Percentiles rank a stretch among this genome's conserved stretches.
These are phyloP conservation scores for Periconia sp. DNA, from an alignment of 2,329 filamentous ascomycete genomes.

Conservation along the genomic window DNA sequence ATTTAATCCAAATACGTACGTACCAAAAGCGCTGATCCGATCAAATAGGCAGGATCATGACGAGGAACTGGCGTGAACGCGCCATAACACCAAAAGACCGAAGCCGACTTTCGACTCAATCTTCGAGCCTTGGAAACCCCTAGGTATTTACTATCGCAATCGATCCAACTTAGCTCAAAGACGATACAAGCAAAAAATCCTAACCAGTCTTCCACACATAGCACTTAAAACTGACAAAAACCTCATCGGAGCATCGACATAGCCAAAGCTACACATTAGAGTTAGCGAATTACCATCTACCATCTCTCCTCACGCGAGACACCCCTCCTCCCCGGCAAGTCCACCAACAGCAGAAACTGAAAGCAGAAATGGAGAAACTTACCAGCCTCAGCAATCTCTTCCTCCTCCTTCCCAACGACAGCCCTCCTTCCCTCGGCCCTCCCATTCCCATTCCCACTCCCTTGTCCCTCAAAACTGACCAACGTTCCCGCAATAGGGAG, in stretches of 20 bases:
- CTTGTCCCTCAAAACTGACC: not conserved
- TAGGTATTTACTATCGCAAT: too few relatives aligned
- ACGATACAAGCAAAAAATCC: not conserved
- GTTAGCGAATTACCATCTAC: too few relatives aligned
- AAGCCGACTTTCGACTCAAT: too few relatives aligned
- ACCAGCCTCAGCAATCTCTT: not conserved
- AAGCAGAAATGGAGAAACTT: not conserved
- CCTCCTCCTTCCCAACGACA: not conserved
- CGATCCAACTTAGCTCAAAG: too few relatives aligned
- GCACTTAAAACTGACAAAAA: not conserved
- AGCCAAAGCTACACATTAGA: not conserved
- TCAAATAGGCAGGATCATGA: too few relatives aligned
- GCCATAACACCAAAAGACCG: too few relatives aligned
- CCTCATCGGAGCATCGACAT: slow-evolving; percentile 6
- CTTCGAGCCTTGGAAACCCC: too few relatives aligned
- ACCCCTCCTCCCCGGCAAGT: too few relatives aligned
- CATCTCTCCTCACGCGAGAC: not conserved
- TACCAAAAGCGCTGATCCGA: too few relatives aligned
- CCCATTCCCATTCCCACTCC: not conserved
- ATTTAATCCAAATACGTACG: too few relatives aligned
- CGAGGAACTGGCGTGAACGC: too few relatives aligned
- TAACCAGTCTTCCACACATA: not conserved
- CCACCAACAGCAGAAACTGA: too few relatives aligned
- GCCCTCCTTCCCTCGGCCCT: not conserved
- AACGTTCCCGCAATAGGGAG: slow-evolving; percentile 5